Conservation (phyloP, 441 rosid species). For the Croton setiger region DNA sequence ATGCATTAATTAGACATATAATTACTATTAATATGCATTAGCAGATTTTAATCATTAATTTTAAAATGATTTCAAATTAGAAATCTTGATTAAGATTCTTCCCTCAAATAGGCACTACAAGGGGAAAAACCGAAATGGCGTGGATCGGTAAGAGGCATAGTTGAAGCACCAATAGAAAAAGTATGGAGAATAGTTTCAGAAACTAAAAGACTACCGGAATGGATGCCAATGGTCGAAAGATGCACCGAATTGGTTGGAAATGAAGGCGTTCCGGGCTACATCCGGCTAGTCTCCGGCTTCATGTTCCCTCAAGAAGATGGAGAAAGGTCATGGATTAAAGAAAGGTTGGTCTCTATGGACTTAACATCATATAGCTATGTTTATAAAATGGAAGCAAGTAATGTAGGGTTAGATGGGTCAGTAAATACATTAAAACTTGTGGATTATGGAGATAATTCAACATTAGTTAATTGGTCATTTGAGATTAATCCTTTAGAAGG, state of each 20-base stretch:
- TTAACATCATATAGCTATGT: constrained; percentile 29
- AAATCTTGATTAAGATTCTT: background rate
- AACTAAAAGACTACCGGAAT: constrained; percentile 40
- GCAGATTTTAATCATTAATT: too few species aligned
- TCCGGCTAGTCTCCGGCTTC: constrained; percentile 49
- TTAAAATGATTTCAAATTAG: too few species aligned
- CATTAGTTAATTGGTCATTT: constrained; percentile 44
- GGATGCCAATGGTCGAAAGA: constrained; percentile 59
- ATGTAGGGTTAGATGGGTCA: constrained; percentile 53
- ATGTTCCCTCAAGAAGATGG: constrained; percentile 57
- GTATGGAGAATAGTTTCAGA: constrained; percentile 47
- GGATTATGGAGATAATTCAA: constrained; percentile 40
- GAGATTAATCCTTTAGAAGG: constrained; percentile 45
- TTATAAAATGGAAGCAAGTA: constrained; percentile 53
- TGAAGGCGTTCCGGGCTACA: constrained; percentile 45
- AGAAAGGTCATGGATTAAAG: constrained; percentile 61
- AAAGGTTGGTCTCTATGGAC: constrained; percentile 47
- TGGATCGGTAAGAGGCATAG: constrained; percentile 41
- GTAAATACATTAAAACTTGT: constrained; percentile 37
- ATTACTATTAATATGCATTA: background rate
- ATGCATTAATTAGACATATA: background rate
- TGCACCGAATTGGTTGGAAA: constrained; percentile 44
- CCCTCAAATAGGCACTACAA: constrained; percentile 23
- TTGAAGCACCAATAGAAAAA: constrained; percentile 40
- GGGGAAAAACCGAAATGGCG: constrained; percentile 36